phyloP scores from a whole-genome alignment of 1,284 basidiomycete species.

The Anthracocystis walkeri region DNA sequence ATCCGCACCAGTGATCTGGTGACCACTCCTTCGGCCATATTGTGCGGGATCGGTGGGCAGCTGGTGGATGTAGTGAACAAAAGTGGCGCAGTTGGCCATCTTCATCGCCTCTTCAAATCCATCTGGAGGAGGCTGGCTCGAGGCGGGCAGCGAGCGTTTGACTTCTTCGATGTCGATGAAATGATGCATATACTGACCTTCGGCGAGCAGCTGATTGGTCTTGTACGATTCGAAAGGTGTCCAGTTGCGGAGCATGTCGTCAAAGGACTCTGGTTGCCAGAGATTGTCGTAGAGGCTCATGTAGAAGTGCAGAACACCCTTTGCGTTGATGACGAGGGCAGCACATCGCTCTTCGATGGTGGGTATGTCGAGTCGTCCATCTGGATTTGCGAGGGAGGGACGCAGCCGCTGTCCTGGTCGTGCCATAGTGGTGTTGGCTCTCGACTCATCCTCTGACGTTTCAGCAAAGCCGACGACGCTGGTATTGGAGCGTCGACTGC shows the following conservation, averaged over 20 bases:
- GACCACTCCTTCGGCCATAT: conserved; percentile 28
- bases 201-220: conserved; percentile 53
- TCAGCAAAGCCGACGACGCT: conserved; percentile 5
- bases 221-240: conserved; percentile 55
- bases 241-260: conserved; percentile 55
- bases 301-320: conserved; percentile 54
- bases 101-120: conserved; percentile 51
- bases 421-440: conserved; percentile 30
- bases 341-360: conserved; percentile 52
- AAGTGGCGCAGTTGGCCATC: conserved; percentile 61
- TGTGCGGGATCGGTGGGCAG: conserved; percentile 28
- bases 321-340: conserved; percentile 47
- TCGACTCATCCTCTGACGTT: conserved; percentile 5
- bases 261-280: conserved; percentile 46
- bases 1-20: conserved; percentile 28
- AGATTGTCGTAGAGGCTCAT: conserved; percentile 36
- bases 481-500: conserved; percentile 1
- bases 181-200: conserved; percentile 52
- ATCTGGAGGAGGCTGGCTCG: conserved; percentile 23
- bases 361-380: conserved; percentile 47
- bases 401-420: conserved; percentile 46
- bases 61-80: conserved; percentile 59
- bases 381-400: conserved; percentile 30
- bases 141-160: conserved; percentile 25
- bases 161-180: conserved; percentile 57